phyloP scores from a whole-genome alignment of 768 basidiomycete genomes.

The Xerocomellus amylosporus region DNA sequence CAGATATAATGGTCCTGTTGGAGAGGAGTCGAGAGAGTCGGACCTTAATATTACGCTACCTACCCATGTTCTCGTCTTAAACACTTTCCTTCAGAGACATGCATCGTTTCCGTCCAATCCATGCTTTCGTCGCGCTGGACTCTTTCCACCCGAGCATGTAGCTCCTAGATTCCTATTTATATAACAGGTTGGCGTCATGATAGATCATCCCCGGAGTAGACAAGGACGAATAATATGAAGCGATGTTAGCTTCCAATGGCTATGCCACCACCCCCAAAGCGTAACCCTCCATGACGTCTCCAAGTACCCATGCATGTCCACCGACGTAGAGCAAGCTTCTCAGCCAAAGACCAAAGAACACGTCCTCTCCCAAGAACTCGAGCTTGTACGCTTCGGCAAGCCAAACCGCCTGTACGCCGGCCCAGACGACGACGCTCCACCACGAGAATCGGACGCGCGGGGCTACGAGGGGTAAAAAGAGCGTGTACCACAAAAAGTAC shows the following conservation, averaged over 20 bases:
- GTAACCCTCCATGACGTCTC: conserved; percentile 55
- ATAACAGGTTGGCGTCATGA: background rate
- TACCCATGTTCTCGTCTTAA: conserved; percentile 14
- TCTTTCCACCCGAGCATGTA: conserved; percentile 11
- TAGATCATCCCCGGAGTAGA: background rate
- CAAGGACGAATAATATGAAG: background rate
- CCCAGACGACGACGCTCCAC: conserved; percentile 59
- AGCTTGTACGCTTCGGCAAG: conserved; percentile 85
- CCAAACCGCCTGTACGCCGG: conserved; percentile 82
- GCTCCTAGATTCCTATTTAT: conserved; percentile 25
- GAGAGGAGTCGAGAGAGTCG: conserved; percentile 2
- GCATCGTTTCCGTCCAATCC: conserved; percentile 7
- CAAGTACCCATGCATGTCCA: conserved; percentile 80
- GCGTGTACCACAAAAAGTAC: conserved; percentile 98
- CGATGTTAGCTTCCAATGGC: background rate
- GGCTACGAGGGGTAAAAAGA: conserved; percentile 80
- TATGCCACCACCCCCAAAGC: background rate
- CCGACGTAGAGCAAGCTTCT: conserved; percentile 71
- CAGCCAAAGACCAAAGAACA: conserved; percentile 75
- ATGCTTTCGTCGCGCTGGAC: conserved; percentile 17
- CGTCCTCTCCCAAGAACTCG: conserved; percentile 79
- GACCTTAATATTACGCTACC: conserved; percentile 23
- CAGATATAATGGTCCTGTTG: conserved; percentile 25
- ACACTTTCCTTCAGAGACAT: conserved; percentile 14
- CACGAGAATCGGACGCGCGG: conserved; percentile 58